Evolutionary conservation across 78 protist species (phyloP).

Genomic region (Chrysochromulina tobinii): DNA sequence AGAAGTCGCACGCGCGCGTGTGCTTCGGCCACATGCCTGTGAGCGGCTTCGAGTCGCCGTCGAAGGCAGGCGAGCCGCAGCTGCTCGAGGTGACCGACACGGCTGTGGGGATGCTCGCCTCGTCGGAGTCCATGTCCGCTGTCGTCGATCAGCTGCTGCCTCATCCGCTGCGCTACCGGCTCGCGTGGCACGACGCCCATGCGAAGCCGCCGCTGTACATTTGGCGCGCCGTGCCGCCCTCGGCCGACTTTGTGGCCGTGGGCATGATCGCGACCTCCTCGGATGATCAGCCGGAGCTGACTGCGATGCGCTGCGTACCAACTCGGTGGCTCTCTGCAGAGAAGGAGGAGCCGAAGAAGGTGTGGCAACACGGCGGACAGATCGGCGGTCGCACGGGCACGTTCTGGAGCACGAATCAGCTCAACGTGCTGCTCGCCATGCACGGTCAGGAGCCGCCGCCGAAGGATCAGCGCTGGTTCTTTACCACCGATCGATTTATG

Average conservation of each 20-base stretch:
- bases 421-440: neutral
- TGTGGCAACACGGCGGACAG: neutral
- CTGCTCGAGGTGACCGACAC: conserved; percentile 23
- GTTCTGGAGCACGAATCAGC: neutral
- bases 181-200: neutral
- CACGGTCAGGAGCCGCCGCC: neutral
- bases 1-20: neutral
- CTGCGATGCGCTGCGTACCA: conserved; percentile 41
- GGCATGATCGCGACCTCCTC: conserved; percentile 31
- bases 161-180: neutral
- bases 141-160: conserved; percentile 12
- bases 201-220: neutral
- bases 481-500: neutral
- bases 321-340: neutral
- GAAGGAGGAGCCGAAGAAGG: neutral
- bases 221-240: conserved; percentile 44
- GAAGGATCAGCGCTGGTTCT: neutral
- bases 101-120: neutral
- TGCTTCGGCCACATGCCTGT: neutral
- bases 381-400: neutral
- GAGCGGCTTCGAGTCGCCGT: neutral
- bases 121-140: neutral
- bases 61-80: neutral
- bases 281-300: conserved; percentile 17
- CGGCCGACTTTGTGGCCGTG: neutral